Evolutionary conservation across 768 basidiomycete species (phyloP), one percentile per base, ranked within the genome.

Genomic region (Phaffia tasmanica): DNA sequence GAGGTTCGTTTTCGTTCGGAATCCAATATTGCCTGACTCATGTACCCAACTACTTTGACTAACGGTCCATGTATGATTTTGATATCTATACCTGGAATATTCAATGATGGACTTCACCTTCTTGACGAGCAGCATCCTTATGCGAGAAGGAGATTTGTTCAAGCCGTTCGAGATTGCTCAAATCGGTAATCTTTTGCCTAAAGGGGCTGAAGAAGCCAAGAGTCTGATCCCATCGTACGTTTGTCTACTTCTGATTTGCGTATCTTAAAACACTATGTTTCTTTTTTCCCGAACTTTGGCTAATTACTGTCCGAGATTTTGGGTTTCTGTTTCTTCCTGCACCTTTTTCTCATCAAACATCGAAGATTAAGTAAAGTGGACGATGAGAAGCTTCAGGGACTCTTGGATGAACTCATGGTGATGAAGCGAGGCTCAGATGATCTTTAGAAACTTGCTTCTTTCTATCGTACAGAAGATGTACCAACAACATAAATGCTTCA

Each of bases 91-190:
- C 4, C 35, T 42, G 35, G 35, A 42, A 5, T 11, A 42, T 42
- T 50, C 25, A 58, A 23, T 47, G 27, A 32, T 27, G 4, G 5
- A 46, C 27, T 18, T 27, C 46, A 21, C 61, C 50, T 25, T 9
- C 32, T 8, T 0, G 30, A 18, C 23, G 60, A 27, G 32, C 70
- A 90, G 89, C 73, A 88, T 87, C 1, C 77, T 93, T 8, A 82
- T 86, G 60, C 80, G 88, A 70, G 88, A 91, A 72, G 83, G 85
- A 0, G 84, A 84, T 2, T 75, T 94, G 49, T 49, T 67, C 55
- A 89, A 89, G 1, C 88, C 88, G 72, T 93, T 92, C 71, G 91
- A 94, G 79, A 87, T 87, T 4, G 89, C 90, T 2, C 91, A 94
- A 74, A 87, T 94, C 62, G 89, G 89, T 19, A 94, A 94, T 72